Evolutionary conservation across 441 rosid species (phyloP).

Genomic region (Corymbia citriodora): DNA sequence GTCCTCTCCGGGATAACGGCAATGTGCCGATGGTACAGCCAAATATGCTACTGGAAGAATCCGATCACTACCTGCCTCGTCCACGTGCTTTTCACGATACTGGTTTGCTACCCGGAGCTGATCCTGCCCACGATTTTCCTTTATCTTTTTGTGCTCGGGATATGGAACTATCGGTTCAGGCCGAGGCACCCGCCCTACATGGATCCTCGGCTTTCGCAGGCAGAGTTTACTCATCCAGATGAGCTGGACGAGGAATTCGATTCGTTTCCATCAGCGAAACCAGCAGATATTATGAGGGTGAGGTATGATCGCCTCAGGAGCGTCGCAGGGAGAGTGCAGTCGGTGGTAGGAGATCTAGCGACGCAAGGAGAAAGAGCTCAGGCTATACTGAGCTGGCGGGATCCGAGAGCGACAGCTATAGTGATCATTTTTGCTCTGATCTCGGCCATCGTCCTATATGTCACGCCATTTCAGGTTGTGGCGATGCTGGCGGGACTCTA

Average conservation of each 20-base stretch:
- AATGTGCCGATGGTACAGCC: conserved; percentile 49
- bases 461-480: conserved; percentile 60
- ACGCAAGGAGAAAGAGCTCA: conserved; percentile 59
- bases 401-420: conserved; percentile 59
- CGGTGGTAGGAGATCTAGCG: conserved; percentile 52
- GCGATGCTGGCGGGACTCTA: conserved; percentile 45
- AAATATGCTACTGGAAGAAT: conserved; percentile 58
- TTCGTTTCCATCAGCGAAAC: conserved; percentile 37
- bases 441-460: conserved; percentile 49
- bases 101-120: conserved; percentile 59
- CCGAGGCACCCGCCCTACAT: conserved; percentile 58
- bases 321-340: conserved; percentile 55
- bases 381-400: conserved; percentile 69
- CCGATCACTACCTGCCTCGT: conserved; percentile 52
- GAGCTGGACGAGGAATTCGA: conserved; percentile 75
- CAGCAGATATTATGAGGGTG: conserved; percentile 35
- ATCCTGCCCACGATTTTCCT: conserved; percentile 60
- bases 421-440: conserved; percentile 49
- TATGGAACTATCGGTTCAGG: conserved; percentile 62
- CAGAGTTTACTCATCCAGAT: conserved; percentile 40
- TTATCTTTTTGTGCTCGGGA: conserved; percentile 58
- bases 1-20: conserved; percentile 39
- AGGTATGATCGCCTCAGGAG: conserved; percentile 60
- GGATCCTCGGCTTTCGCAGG: conserved; percentile 56
- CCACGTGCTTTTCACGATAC: conserved; percentile 51